Evolutionary conservation across 164 flowering plant species (phyloP), one percentile per base, ranked within the genome.

Genomic region (Tetrastigma voinierianum): DNA sequence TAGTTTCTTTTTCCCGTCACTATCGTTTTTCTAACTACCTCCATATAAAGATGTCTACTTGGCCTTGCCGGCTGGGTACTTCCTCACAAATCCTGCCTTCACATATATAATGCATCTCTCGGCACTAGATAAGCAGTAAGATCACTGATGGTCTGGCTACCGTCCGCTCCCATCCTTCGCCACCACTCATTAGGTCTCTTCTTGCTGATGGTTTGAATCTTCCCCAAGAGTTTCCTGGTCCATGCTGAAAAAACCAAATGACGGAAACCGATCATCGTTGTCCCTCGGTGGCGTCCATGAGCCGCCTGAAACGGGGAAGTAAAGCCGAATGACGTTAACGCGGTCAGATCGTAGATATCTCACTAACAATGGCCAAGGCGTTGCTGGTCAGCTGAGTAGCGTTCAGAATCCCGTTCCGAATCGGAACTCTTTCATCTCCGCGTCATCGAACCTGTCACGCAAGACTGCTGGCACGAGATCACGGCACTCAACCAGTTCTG

Each of bases 111-210:
- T 56, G 12, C 62, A 81, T 51, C 87, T 72, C n/a, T 86, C 83
- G 21, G 66, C 64, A 65, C 68, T 79, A 83, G 87, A 67, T 82
- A 82, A 3, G 87, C 85, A 1, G 65, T 74, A 18, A 86, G 77
- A 14, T 87, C 90, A 4, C 43, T 19, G 13, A 86, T 84, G 9
- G 81, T 77, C 69, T 76, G 84, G 59, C n/a, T 24, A 86, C 15
- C 79, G 82, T 0, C 87, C 87, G 24, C 82, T 80, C 1, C 86
- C 87, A 53, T 86, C 86, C 70, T 82, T 62, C 1, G 90, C 87
- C 45, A 86, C 90, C 56, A 86, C 82, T 15, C 87, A 61, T 82
- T 80, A 6, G 90, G 82, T 59, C 17, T 72, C n/a, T 68, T 17
- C 3, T 51, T 17, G 0, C 47, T 61, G 10, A 11, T 65, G 23